Base-by-base conservation (phyloP, 805 yeast genomes). In the Allodekkera sacchari region DNA sequence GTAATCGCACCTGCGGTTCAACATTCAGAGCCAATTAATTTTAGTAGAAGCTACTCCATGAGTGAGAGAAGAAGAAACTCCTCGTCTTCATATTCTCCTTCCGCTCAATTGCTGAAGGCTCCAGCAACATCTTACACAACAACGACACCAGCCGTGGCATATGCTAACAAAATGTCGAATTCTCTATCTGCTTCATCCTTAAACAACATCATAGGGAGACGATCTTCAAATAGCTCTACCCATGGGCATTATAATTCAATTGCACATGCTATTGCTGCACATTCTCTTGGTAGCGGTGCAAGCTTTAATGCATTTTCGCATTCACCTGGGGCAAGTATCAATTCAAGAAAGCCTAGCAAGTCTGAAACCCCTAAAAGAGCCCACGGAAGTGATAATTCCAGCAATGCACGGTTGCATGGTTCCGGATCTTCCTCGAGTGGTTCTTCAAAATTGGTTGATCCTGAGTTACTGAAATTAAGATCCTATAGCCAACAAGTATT, bases 401-500 rank as follows among this genome's bases (percentile, higher is more conserved):
- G 27, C 13, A n/a, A 21, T 11, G 18, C 33, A 18, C 18, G 19
- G 11, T 11, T 28, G 18, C 20, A 16, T 25, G 30, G 16, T 9
- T 3, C 14, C 14, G 28, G 13, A 7, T 18, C 20, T 6, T 19
- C 19, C 7, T 12, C 24, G 10, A 12, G 27, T 7, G 29, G 17
- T 6, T 18, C 14, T 18, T 15, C 19, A 4, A 27, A 27, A 10
- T 18, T 37, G 8, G 36, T 43, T 16, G 45, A 50, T 23, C 48
- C 50, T 8, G 50, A 50, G 27, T 37, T 49, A n/a, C 41, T 55
- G 43, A 52, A 47, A 22, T 34, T 45, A 23, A 42, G 52, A 14
- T 52, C 57, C 3, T 52, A 52, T 42, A 50, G 50, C 25, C 58
- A 50, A 25, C 45, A 48, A 14, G 59, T 53, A 10, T 50, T 52